Evolutionary conservation across 1,284 basidiomycete species (phyloP).

Genomic region (Ustilago nuda): DNA sequence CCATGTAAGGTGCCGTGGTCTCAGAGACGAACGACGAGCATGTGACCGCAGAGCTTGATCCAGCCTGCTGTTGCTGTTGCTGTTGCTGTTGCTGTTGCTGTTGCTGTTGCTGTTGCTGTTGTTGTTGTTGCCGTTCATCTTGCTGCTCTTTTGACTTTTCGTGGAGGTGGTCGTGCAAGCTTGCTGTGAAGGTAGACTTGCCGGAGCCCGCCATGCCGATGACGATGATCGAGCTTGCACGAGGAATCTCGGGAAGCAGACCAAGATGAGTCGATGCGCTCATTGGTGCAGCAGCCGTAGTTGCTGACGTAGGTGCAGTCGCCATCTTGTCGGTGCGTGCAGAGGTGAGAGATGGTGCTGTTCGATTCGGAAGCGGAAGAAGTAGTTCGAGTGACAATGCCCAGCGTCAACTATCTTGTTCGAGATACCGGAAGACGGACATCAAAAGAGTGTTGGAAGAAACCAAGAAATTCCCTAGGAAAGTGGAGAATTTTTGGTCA

Average conservation of each 20-base stretch:
- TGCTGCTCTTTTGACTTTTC: slow-evolving; percentile 38
- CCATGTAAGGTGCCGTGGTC: slow-evolving; percentile 83
- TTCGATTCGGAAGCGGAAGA: background rate
- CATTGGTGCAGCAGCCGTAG: slow-evolving; percentile 5
- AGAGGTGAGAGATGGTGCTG: background rate
- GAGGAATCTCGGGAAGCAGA: slow-evolving; percentile 55
- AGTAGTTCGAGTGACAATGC: slow-evolving; percentile 4
- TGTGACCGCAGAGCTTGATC: slow-evolving; percentile 3
- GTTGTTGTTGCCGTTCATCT: slow-evolving; percentile 17
- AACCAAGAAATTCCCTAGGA: slow-evolving; percentile 7
- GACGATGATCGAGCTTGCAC: slow-evolving; percentile 67
- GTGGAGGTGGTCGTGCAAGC: slow-evolving; percentile 52
- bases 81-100: slow-evolving; percentile 10
- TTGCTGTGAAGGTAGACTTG: slow-evolving; percentile 92
- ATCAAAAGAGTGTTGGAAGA: slow-evolving; percentile 4
- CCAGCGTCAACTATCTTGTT: background rate
- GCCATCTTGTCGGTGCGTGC: slow-evolving; percentile 16
- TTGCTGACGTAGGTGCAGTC: slow-evolving; percentile 13
- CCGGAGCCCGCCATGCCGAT: slow-evolving; percentile 91
- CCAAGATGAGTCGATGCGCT: slow-evolving; percentile 36
- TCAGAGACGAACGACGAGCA: slow-evolving; percentile 8
- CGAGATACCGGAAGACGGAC: slow-evolving; percentile 23
- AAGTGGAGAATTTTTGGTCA: slow-evolving; percentile 28
- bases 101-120: slow-evolving; percentile 14
- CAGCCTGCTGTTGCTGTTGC: slow-evolving; percentile 7